These are phyloP conservation scores for Corchorus olitorius DNA, from an alignment of 345 rosid genomes.

Conservation along the genomic window DNA sequence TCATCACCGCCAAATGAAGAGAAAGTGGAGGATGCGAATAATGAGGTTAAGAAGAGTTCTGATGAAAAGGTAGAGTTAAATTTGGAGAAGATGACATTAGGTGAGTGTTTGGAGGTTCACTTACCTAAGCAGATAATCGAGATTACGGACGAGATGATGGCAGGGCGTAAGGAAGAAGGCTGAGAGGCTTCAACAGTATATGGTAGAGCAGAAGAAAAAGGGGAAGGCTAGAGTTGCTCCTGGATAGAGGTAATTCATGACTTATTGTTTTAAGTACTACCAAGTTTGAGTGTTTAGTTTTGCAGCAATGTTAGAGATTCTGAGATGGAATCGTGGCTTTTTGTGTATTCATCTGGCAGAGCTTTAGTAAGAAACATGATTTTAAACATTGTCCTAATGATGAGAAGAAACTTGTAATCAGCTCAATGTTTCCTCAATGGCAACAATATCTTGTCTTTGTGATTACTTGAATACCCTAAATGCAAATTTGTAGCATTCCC, in stretches of 20 bases:
- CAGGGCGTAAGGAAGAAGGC: conserved; percentile 56
- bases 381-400: background rate
- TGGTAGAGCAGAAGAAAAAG: conserved; percentile 50
- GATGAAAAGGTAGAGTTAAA: conserved; percentile 5
- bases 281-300: background rate
- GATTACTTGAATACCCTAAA: background rate
- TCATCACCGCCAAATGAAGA: too few relatives aligned
- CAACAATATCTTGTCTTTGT: background rate
- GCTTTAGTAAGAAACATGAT: background rate
- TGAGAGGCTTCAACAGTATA: conserved; percentile 41
- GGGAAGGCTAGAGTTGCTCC: conserved; percentile 25
- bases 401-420: background rate
- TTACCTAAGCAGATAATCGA: conserved; percentile 52
- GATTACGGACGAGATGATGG: conserved; percentile 63
- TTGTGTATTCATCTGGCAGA: background rate
- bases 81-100: conserved; percentile 52
- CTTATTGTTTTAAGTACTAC: background rate
- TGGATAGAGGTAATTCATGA: conserved; percentile 8
- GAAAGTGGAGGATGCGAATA: background rate
- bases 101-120: conserved; percentile 59
- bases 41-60: conserved; percentile 9
- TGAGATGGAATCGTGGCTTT: background rate
- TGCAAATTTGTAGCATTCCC: background rate
- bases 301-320: background rate
- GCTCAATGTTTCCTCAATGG: background rate